A percentile compares a stretch with the other conserved stretches of the same genome.
phyloP scores from a whole-genome alignment of 2,329 filamentous ascomycete genomes.

The Aaosphaeria pasadenensis region DNA sequence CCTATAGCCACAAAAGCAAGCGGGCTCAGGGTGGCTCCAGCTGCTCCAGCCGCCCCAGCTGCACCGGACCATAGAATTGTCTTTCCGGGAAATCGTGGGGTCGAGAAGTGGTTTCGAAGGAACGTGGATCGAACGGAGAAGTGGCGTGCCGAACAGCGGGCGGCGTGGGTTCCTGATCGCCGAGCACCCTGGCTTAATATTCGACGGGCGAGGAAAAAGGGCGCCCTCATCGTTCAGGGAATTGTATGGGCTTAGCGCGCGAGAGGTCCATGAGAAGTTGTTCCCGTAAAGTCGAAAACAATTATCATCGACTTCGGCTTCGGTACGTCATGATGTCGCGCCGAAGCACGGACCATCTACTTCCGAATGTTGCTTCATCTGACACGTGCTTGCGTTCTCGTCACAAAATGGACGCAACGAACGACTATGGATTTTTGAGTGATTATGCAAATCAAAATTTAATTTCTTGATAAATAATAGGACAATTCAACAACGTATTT shows the following conservation, averaged over 20 bases:
- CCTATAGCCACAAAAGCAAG: conserved; percentile 59
- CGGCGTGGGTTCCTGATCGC: conserved; percentile 15
- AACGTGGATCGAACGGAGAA: conserved; percentile 22
- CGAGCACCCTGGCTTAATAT: conserved; percentile 43
- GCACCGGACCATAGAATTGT: conserved; percentile 31
- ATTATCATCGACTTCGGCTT: neutral
- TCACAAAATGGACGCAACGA: too few species aligned
- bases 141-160: conserved; percentile 18
- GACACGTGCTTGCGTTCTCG: too few species aligned
- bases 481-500: too few species aligned
- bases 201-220: conserved; percentile 48
- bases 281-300: neutral
- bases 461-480: too few species aligned
- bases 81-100: conserved; percentile 29
- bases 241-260: conserved; percentile 16
- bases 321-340: neutral
- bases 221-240: conserved; percentile 48
- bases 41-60: conserved; percentile 10
- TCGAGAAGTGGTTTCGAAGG: conserved; percentile 31
- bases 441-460: too few species aligned
- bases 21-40: conserved; percentile 47
- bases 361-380: neutral
- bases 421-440: too few species aligned
- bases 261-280: conserved; percentile 18
- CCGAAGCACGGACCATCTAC: neutral